Conservation (phyloP, 139 green algal genomes). For the Eudorina sp. region DNA sequence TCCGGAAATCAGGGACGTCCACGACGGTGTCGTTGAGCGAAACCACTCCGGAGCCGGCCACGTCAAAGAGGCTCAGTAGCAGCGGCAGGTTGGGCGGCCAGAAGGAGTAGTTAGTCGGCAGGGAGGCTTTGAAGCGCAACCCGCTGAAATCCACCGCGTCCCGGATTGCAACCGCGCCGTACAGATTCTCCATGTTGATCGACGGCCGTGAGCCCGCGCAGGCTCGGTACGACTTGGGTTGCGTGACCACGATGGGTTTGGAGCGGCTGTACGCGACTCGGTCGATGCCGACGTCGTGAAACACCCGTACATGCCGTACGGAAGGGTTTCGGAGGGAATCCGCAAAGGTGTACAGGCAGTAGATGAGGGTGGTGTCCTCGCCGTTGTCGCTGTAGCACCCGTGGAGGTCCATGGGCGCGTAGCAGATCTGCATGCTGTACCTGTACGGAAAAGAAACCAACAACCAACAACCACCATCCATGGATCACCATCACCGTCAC, state of each 20-base stretch:
- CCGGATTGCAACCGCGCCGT: neutral
- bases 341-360: slow-evolving; percentile 12
- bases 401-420: slow-evolving; percentile 1
- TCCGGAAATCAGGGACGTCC: neutral
- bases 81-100: slow-evolving; percentile 14
- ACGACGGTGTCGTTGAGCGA: neutral
- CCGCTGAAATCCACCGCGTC: neutral
- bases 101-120: slow-evolving; percentile 1
- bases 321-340: slow-evolving; percentile 13
- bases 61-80: slow-evolving; percentile 18
- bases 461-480: too few relatives aligned
- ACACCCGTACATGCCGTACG: neutral
- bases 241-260: neutral
- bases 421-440: neutral
- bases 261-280: neutral
- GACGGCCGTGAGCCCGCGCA: neutral
- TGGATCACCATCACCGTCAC: too few relatives aligned
- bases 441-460: neutral
- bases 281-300: slow-evolving; percentile 21
- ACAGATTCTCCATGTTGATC: neutral
- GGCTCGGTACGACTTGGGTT: neutral
- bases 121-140: neutral
- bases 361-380: slow-evolving; percentile 2
- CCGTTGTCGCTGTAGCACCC: neutral
- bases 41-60: neutral